Percentiles rank a stretch among this genome's conserved stretches.
Conservation (phyloP, 1,284 basidiomycete genomes). For the Neonothopanus nambi region DNA sequence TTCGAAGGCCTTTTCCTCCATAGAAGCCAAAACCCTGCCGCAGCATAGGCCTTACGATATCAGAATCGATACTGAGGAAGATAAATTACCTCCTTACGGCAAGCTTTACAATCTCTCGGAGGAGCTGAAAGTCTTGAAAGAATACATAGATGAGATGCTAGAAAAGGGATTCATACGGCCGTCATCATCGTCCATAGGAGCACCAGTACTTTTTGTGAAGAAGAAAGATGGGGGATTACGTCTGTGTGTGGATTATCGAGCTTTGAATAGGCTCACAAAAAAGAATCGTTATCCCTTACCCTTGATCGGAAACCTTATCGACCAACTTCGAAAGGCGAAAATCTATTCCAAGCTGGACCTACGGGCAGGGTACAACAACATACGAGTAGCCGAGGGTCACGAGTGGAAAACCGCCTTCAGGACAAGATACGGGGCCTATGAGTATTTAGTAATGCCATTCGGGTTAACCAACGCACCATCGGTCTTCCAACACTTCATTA, state of each 20-base stretch:
- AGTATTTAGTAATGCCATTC: too few species aligned
- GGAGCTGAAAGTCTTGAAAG: conserved; percentile 3
- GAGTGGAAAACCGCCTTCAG: too few species aligned
- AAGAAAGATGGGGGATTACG: conserved; percentile 6
- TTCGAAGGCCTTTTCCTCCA: too few species aligned
- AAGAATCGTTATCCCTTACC: conserved; percentile 4
- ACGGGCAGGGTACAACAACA: conserved; percentile 2
- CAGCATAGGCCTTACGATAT: too few species aligned
- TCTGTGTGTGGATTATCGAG: conserved; percentile 2
- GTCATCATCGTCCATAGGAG: background rate
- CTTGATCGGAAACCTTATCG: conserved; percentile 1
- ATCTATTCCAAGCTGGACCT: conserved; percentile 7
- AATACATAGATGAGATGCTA: conserved; percentile 6
- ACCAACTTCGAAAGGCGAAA: background rate
- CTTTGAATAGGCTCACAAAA: background rate
- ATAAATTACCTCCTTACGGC: background rate
- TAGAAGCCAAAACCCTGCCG: too few species aligned
- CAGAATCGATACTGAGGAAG: too few species aligned
- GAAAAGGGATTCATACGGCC: too few species aligned
- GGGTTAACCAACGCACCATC: too few species aligned
- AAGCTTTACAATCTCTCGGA: conserved; percentile 8
- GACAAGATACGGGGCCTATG: too few species aligned
- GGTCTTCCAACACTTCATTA: too few species aligned
- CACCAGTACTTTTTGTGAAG: conserved; percentile 6
- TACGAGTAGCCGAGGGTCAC: too few species aligned